A percentile compares a stretch with the other conserved stretches of the same genome.
Evolutionary conservation across 805 yeast species (phyloP).

Genomic region (Teunomyces stri): DNA sequence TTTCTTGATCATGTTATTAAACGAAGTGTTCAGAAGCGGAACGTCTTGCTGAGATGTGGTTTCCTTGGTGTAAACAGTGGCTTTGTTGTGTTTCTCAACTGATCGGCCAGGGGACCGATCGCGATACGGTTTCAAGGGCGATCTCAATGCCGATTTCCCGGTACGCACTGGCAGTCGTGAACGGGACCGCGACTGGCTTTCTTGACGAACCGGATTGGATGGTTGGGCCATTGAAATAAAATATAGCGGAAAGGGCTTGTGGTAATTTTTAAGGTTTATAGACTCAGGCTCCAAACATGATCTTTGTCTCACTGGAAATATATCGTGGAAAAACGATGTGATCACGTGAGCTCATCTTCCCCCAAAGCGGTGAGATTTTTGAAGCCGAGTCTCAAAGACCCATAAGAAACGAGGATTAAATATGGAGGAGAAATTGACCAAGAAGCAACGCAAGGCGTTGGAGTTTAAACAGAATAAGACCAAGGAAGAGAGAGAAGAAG

Average conservation of each 20-base stretch:
- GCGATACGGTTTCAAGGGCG: slow-evolving; percentile 8
- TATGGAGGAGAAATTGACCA: slow-evolving; percentile 48
- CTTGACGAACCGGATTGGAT: background rate
- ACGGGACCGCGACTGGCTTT: slow-evolving; percentile 7
- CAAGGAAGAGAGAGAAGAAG: slow-evolving; percentile 39
- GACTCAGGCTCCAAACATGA: background rate
- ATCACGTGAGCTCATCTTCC: slow-evolving; percentile 5
- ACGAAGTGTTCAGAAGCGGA: slow-evolving; percentile 18
- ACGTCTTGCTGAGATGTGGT: slow-evolving; percentile 13
- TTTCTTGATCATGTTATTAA: slow-evolving; percentile 10
- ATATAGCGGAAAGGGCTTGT: background rate
- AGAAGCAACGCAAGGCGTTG: slow-evolving; percentile 63
- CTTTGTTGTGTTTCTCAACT: slow-evolving; percentile 13
- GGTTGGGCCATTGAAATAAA: background rate
- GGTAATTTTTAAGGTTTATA: background rate
- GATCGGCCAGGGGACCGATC: slow-evolving; percentile 19
- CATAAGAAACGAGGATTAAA: background rate
- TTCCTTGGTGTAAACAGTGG: slow-evolving; percentile 14
- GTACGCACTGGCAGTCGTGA: slow-evolving; percentile 18
- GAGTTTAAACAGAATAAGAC: slow-evolving; percentile 48
- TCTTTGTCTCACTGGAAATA: background rate
- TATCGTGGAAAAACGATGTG: background rate
- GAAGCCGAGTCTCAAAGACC: background rate
- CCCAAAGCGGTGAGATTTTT: background rate
- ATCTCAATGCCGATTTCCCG: background rate